Evolutionary conservation across 2,329 filamentous ascomycete genomes (phyloP).

Genomic region (Tothia fuscella): DNA sequence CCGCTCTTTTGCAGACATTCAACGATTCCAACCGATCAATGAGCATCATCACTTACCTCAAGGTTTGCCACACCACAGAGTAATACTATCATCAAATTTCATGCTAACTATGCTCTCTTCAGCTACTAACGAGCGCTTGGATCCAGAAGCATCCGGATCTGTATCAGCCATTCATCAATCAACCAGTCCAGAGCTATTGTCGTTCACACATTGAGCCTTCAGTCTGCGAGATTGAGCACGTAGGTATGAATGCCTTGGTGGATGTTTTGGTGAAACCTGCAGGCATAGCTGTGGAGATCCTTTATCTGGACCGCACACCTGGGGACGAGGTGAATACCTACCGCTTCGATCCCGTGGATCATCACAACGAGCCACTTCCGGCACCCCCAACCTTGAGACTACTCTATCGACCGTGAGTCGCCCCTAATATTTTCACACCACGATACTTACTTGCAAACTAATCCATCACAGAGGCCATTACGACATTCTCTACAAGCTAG

Average conservation of each 20-base stretch:
- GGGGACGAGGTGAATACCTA: slow-evolving; percentile 62
- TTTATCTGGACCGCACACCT: slow-evolving; percentile 78
- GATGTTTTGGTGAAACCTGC: slow-evolving; percentile 70
- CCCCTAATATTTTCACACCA: slow-evolving; percentile 8
- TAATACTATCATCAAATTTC: slow-evolving; percentile 11
- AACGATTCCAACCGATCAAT: slow-evolving; percentile 58
- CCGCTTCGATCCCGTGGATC: slow-evolving; percentile 41
- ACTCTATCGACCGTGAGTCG: slow-evolving; percentile 52
- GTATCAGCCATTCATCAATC: slow-evolving; percentile 59
- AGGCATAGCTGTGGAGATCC: slow-evolving; percentile 70
- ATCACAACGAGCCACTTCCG: slow-evolving; percentile 31
- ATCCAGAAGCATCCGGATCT: slow-evolving; percentile 60
- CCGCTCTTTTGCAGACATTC: slow-evolving; percentile 53
- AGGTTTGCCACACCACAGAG: slow-evolving; percentile 29
- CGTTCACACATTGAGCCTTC: slow-evolving; percentile 58
- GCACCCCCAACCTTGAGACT: slow-evolving; percentile 53
- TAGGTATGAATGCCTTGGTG: slow-evolving; percentile 68
- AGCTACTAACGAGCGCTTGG: slow-evolving; percentile 74
- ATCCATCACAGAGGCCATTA: slow-evolving; percentile 60
- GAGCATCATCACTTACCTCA: slow-evolving; percentile 73
- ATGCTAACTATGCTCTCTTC: slow-evolving; percentile 15
- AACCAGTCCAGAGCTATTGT: slow-evolving; percentile 56
- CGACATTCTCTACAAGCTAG: slow-evolving; percentile 74
- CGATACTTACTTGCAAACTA: neutral
- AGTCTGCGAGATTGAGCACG: slow-evolving; percentile 76